phyloP scores from a whole-genome alignment of 257 asterid genomes.

The Gynochthodes officinalis region DNA sequence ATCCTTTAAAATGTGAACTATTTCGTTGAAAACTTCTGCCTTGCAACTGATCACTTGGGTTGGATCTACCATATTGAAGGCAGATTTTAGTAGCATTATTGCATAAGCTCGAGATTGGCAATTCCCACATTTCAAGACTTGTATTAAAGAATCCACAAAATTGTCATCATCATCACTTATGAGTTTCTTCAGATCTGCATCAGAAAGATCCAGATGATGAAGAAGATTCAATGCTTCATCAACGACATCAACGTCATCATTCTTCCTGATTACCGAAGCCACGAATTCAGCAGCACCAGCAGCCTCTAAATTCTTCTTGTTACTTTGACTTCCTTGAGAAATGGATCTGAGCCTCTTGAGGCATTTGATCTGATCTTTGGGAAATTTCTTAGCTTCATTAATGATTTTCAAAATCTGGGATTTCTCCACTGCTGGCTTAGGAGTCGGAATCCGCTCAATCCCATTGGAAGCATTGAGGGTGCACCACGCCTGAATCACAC shows the following conservation, averaged over 20 bases:
- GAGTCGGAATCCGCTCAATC: constrained; percentile 59
- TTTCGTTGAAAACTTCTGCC: constrained; percentile 26
- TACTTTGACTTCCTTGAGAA: constrained; percentile 27
- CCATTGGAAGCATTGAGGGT: constrained; percentile 48
- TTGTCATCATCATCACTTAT: not conserved
- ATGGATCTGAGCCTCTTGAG: constrained; percentile 44
- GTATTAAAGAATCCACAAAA: constrained; percentile 31
- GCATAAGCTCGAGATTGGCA: constrained; percentile 30
- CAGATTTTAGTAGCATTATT: constrained; percentile 31
- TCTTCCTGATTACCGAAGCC: constrained; percentile 24
- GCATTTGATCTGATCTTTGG: constrained; percentile 25
- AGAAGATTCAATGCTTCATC: constrained; percentile 47
- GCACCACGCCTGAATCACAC: constrained; percentile 80
- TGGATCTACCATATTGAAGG: constrained; percentile 45
- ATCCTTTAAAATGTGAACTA: constrained; percentile 31
- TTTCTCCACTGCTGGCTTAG: constrained; percentile 41
- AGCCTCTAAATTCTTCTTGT: constrained; percentile 30
- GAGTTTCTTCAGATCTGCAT: constrained; percentile 27
- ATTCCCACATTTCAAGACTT: constrained; percentile 30
- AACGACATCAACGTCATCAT: constrained; percentile 8
- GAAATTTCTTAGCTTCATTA: constrained; percentile 31
- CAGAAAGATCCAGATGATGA: constrained; percentile 44
- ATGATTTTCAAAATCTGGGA: constrained; percentile 46
- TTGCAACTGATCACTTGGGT: constrained; percentile 25
- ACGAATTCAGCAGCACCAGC: constrained; percentile 42